Evolutionary conservation across 139 green algal species (phyloP).

Genomic region (Haematococcus lacustris): DNA sequence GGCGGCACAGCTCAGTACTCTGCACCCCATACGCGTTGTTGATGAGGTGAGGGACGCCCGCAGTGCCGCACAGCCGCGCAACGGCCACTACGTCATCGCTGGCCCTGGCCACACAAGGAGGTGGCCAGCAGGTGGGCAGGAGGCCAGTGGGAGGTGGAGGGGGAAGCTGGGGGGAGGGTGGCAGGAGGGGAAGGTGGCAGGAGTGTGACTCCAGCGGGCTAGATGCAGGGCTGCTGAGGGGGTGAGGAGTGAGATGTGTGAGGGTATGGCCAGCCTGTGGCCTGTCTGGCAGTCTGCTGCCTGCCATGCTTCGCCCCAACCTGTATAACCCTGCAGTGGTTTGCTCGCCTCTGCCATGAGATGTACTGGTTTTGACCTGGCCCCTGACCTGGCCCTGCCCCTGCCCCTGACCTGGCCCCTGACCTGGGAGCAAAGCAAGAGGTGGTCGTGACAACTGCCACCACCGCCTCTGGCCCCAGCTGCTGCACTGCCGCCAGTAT

Average conservation of each 20-base stretch:
- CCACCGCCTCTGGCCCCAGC: conserved; percentile 24
- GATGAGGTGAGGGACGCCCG: conserved; percentile 79
- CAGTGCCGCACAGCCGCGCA: conserved; percentile 61
- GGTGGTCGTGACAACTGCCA: conserved; percentile 80
- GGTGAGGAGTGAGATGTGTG: too few species aligned
- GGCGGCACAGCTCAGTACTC: conserved; percentile 33
- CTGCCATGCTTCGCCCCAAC: background rate
- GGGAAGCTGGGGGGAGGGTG: background rate
- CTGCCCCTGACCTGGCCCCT: background rate
- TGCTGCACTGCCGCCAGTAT: conserved; percentile 2
- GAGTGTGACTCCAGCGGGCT: background rate
- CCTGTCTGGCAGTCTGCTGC: too few species aligned
- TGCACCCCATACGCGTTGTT: conserved; percentile 99
- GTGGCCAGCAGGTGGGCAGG: background rate
- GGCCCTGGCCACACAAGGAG: conserved; percentile 13
- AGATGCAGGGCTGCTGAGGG: too few species aligned
- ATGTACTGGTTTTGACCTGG: background rate
- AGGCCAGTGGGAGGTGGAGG: background rate
- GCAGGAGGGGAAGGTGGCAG: background rate
- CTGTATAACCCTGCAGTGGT: background rate
- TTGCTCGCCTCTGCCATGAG: background rate
- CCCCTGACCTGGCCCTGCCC: too few species aligned
- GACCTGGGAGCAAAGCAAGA: conserved; percentile 89
- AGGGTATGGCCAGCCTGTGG: too few species aligned
- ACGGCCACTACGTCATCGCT: conserved; percentile 57